Conservation (phyloP, 2,329 filamentous ascomycete species). For the Cladorrhinum sp. region DNA sequence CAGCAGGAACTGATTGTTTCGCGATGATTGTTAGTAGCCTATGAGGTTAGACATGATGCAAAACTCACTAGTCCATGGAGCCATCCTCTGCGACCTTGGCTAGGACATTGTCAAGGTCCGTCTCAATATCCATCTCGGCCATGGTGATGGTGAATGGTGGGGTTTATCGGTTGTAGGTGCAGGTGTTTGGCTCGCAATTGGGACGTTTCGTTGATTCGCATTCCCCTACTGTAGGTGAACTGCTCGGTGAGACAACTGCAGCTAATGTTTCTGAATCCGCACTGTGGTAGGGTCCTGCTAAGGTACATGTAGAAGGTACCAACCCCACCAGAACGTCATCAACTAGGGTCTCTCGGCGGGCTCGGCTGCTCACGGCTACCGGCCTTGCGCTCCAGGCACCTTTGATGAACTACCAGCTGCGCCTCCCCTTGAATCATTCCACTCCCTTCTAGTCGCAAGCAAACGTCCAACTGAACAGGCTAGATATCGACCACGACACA, state of each 20-base stretch:
- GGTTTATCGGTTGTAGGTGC: slow-evolving; percentile 2
- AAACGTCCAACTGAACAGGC: background rate
- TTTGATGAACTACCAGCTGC: background rate
- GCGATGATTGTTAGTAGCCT: background rate
- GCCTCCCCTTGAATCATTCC: background rate
- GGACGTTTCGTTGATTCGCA: background rate
- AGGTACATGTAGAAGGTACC: too few relatives aligned
- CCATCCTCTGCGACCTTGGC: slow-evolving; percentile 49
- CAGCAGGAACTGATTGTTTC: slow-evolving; percentile 58
- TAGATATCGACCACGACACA: background rate
- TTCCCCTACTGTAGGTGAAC: too few relatives aligned
- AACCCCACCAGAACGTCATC: background rate
- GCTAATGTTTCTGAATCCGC: too few relatives aligned
- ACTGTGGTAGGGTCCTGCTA: too few relatives aligned
- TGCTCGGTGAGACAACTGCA: too few relatives aligned
- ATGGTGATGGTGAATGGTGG: slow-evolving; percentile 27
- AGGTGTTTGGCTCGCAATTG: background rate
- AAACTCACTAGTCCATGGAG: slow-evolving; percentile 54
- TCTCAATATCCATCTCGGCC: slow-evolving; percentile 53
- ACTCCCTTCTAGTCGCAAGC: background rate
- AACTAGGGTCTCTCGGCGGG: background rate
- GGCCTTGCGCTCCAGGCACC: background rate
- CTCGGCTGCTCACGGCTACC: background rate
- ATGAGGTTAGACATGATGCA: background rate
- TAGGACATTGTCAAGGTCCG: slow-evolving; percentile 47